phyloP scores from a whole-genome alignment of 1,284 basidiomycete species.

The Peniophora sp. region DNA sequence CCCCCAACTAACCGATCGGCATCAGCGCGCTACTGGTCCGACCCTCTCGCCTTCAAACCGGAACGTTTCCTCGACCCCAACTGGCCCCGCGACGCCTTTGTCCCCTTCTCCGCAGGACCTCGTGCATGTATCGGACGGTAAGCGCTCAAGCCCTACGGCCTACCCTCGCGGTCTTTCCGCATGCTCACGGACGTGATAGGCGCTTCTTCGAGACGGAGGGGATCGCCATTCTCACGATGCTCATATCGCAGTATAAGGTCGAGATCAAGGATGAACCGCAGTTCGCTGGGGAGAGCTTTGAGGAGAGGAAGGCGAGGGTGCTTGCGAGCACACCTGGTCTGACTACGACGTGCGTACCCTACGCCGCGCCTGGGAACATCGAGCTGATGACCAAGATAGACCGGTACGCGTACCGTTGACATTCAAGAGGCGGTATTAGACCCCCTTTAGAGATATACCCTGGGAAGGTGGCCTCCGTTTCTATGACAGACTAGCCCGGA shows the following conservation, averaged over 20 bases:
- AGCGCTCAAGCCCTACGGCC: constrained; percentile 15
- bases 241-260: constrained; percentile 14
- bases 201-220: constrained; percentile 22
- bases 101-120: constrained; percentile 30
- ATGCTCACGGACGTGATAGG: neutral
- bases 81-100: constrained; percentile 31
- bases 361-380: neutral
- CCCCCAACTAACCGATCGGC: constrained; percentile 5
- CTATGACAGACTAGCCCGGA: no score
- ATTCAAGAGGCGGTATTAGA: neutral
- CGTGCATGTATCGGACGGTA: constrained; percentile 34
- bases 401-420: neutral
- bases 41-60: constrained; percentile 32
- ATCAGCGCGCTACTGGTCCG: constrained; percentile 32
- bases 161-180: neutral
- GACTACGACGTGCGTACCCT: constrained; percentile 15
- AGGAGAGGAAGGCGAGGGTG: constrained; percentile 19
- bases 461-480: no score
- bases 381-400: neutral
- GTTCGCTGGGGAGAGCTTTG: constrained; percentile 21
- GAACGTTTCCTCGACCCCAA: constrained; percentile 28
- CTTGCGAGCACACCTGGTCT: constrained; percentile 13
- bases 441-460: no score
- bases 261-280: constrained; percentile 22
- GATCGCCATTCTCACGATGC: constrained; percentile 14